phyloP scores from a whole-genome alignment of 2,329 filamentous ascomycete genomes.

The Penicillium sp. region DNA sequence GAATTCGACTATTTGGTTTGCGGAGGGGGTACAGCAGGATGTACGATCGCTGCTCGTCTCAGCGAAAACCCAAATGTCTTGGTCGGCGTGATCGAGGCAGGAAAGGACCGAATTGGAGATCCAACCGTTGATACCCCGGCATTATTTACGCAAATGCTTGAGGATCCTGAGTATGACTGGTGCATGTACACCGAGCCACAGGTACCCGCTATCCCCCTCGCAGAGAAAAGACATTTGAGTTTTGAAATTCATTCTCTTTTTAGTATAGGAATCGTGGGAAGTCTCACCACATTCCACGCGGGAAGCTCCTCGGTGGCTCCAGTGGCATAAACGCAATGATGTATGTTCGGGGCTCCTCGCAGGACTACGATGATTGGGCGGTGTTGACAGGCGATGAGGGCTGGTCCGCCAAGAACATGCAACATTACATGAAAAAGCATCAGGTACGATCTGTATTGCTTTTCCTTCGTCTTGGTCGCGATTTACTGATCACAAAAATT shows the following conservation, averaged over 20 bases:
- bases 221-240: too few species aligned
- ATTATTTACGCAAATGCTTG: conserved; percentile 23
- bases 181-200: conserved; percentile 31
- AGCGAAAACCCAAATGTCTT: conserved; percentile 44
- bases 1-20: conserved; percentile 43
- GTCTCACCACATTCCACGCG: conserved; percentile 30
- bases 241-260: too few species aligned
- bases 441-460: not conserved
- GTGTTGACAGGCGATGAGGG: conserved; percentile 28
- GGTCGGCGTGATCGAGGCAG: conserved; percentile 50
- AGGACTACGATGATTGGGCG: conserved; percentile 39
- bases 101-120: conserved; percentile 34
- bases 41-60: conserved; percentile 44
- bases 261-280: conserved; percentile 21
- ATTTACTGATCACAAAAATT: too few species aligned
- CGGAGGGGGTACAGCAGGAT: conserved; percentile 57
- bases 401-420: conserved; percentile 25
- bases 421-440: conserved; percentile 29
- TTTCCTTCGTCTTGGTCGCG: not conserved
- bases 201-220: not conserved
- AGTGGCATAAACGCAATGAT: conserved; percentile 41
- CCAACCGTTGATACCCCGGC: conserved; percentile 29
- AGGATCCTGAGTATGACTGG: conserved; percentile 41
- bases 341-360: conserved; percentile 42
- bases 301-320: conserved; percentile 37